Percentiles rank a stretch among this genome's conserved stretches.
Conservation (phyloP, 495 filamentous ascomycete genomes). For the Trypethelium eluteriae region DNA sequence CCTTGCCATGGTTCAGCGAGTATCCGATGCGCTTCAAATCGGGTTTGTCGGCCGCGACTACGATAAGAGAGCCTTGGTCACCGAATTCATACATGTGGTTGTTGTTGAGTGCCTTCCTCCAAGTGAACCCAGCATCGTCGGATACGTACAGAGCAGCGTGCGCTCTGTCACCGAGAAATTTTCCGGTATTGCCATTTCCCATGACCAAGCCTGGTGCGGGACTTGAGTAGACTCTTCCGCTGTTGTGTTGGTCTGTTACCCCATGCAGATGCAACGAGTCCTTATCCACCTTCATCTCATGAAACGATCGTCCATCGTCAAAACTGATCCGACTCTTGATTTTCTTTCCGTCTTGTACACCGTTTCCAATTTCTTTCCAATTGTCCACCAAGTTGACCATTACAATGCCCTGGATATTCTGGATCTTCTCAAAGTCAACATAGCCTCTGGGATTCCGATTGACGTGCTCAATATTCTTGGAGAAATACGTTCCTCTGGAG, state of each 20-base stretch:
- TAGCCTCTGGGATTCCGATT: slow-evolving; percentile 63
- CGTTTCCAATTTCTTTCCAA: slow-evolving; percentile 61
- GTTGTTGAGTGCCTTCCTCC: slow-evolving; percentile 63
- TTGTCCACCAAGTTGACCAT: slow-evolving; percentile 86
- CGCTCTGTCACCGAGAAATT: slow-evolving; percentile 54
- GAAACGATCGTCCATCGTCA: slow-evolving; percentile 79
- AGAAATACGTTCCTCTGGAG: slow-evolving; percentile 93
- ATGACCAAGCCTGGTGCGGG: slow-evolving; percentile 87
- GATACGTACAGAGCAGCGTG: slow-evolving; percentile 78
- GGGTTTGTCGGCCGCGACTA: slow-evolving; percentile 64
- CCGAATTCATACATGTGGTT: slow-evolving; percentile 94
- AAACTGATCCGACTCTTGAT: slow-evolving; percentile 78
- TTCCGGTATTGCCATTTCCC: slow-evolving; percentile 83
- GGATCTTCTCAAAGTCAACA: slow-evolving; percentile 91
- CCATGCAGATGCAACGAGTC: slow-evolving; percentile 78
- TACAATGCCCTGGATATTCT: slow-evolving; percentile 81
- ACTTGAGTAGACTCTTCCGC: slow-evolving; percentile 85
- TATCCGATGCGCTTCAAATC: slow-evolving; percentile 61
- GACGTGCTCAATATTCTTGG: slow-evolving; percentile 78
- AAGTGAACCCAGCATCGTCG: slow-evolving; percentile 81
- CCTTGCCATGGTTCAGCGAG: slow-evolving; percentile 78
- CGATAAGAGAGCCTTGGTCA: slow-evolving; percentile 77
- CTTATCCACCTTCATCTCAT: slow-evolving; percentile 52
- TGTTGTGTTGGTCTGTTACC: slow-evolving; percentile 68
- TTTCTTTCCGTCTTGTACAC: slow-evolving; percentile 49